Percentiles rank a stretch among this genome's conserved stretches.
phyloP scores from a whole-genome alignment of 805 yeast genomes.

The Sungouiozyma intestinalis region DNA sequence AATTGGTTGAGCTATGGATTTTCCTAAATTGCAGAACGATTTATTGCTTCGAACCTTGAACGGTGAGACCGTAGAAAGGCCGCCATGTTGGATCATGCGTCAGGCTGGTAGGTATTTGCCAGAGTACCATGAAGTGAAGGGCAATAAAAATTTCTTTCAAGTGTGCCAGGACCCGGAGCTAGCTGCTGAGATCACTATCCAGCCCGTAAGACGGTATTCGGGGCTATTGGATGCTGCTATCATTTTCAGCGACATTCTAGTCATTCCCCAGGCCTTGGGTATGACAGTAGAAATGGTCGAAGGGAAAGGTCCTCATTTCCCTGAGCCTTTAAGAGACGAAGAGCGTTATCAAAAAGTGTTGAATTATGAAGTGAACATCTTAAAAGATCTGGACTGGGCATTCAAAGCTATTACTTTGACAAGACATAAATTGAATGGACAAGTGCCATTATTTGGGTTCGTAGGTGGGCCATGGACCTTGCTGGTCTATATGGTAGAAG shows the following conservation, averaged over 20 bases:
- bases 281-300: slow-evolving; percentile 90
- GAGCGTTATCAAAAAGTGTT: slow-evolving; percentile 50
- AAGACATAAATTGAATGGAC: slow-evolving; percentile 73
- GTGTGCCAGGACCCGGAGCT: slow-evolving; percentile 92
- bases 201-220: slow-evolving; percentile 82
- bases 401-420: slow-evolving; percentile 87
- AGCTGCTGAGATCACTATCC: slow-evolving; percentile 90
- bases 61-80: slow-evolving; percentile 87
- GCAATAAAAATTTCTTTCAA: slow-evolving; percentile 78
- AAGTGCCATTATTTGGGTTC: slow-evolving; percentile 91
- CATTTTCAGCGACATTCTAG: slow-evolving; percentile 89
- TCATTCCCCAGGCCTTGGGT: slow-evolving; percentile 97
- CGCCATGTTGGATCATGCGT: slow-evolving; percentile 97
- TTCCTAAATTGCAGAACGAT: slow-evolving; percentile 80
- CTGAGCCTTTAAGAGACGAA: slow-evolving; percentile 71
- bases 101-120: slow-evolving; percentile 94
- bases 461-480: slow-evolving; percentile 98
- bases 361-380: slow-evolving; percentile 56
- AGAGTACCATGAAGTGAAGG: slow-evolving; percentile 86
- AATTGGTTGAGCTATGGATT: slow-evolving; percentile 28
- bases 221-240: slow-evolving; percentile 95
- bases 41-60: slow-evolving; percentile 83
- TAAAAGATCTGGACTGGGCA: slow-evolving; percentile 84
- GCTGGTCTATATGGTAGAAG: slow-evolving; percentile 94
- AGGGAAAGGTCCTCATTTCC: slow-evolving; percentile 89